A percentile compares a stretch with the other conserved stretches of the same genome.
phyloP scores from a whole-genome alignment of 2,329 filamentous ascomycete genomes.

The Fusarium fracticaudum region DNA sequence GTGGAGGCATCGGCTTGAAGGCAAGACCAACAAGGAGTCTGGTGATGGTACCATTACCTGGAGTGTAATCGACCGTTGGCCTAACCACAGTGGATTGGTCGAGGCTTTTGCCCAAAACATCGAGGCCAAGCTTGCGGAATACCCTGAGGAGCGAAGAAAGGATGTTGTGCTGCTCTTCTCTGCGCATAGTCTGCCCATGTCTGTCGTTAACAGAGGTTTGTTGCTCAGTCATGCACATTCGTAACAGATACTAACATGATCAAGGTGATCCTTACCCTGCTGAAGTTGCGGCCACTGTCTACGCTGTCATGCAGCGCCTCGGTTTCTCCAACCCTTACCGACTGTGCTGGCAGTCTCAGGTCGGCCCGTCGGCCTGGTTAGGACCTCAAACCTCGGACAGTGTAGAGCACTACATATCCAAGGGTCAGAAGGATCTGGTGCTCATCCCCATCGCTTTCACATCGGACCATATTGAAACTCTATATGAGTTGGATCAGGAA shows the following conservation, averaged over 20 bases:
- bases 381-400: slow-evolving; percentile 92
- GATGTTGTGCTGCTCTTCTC: slow-evolving; percentile 91
- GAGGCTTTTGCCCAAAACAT: slow-evolving; percentile 95
- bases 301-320: slow-evolving; percentile 94
- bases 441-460: slow-evolving; percentile 97
- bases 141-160: slow-evolving; percentile 81
- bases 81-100: slow-evolving; percentile 86
- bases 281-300: slow-evolving; percentile 94
- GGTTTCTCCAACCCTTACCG: slow-evolving; percentile 91
- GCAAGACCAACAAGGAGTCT: slow-evolving; percentile 68
- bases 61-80: slow-evolving; percentile 99
- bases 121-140: slow-evolving; percentile 82
- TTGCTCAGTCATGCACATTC: not conserved
- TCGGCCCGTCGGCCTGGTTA: slow-evolving; percentile 94
- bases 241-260: slow-evolving; percentile 40
- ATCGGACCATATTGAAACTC: slow-evolving; percentile 97
- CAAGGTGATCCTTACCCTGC: slow-evolving; percentile 91
- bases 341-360: slow-evolving; percentile 97
- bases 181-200: slow-evolving; percentile 96
- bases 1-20: slow-evolving; percentile 89
- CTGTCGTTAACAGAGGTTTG: slow-evolving; percentile 88
- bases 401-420: slow-evolving; percentile 87
- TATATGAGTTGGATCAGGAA: slow-evolving; percentile 93
- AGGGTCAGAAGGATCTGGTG: slow-evolving; percentile 90
- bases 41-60: slow-evolving; percentile 80